Conservation (phyloP, 2,329 filamentous ascomycete species). For the Colletotrichum godetiae region DNA sequence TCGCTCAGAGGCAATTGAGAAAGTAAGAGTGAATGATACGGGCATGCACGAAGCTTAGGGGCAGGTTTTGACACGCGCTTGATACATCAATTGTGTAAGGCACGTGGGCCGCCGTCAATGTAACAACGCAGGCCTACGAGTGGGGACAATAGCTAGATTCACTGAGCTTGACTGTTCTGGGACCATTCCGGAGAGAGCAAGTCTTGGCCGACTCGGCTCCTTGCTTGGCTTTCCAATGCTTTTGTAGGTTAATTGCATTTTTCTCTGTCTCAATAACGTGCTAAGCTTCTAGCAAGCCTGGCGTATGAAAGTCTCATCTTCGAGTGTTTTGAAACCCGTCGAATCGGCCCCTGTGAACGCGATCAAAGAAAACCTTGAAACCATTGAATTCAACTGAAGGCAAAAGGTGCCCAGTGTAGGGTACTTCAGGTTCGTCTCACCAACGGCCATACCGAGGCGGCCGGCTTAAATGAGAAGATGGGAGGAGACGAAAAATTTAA, state of each 20-base stretch:
- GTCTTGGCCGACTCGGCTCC: background rate
- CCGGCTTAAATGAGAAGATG: background rate
- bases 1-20: background rate
- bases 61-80: slow-evolving; percentile 15
- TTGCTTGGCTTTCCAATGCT: background rate
- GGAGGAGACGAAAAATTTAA: background rate
- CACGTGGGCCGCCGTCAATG: background rate
- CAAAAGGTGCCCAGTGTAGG: background rate
- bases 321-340: background rate
- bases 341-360: background rate
- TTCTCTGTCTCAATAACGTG: background rate
- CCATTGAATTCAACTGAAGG: too few relatives aligned
- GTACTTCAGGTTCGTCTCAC: slow-evolving; percentile 26
- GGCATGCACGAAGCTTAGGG: background rate
- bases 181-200: background rate
- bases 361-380: background rate
- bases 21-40: background rate
- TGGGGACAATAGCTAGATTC: background rate
- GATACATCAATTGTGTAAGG: slow-evolving; percentile 7
- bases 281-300: background rate
- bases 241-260: background rate
- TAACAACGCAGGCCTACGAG: background rate
- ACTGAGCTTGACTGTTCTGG: background rate
- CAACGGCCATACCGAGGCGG: background rate
- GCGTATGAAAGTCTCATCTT: background rate